These are phyloP conservation scores for Cocos nucifera DNA, from an alignment of 176 grass and related monocot genomes.

Conservation along the genomic window DNA sequence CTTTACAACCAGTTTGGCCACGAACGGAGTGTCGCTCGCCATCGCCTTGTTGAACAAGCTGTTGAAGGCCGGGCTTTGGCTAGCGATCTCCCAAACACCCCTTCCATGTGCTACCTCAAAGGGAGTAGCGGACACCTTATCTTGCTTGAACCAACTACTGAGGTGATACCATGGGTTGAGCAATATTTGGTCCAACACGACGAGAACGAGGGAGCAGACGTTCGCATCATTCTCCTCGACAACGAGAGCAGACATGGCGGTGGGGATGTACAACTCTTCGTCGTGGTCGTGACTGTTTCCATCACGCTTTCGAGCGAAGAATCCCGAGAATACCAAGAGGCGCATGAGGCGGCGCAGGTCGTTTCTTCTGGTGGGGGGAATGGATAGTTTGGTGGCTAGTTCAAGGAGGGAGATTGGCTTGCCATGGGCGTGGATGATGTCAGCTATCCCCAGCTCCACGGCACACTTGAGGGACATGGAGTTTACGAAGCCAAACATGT, in stretches of 20 bases:
- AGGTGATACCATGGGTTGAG: too few relatives aligned
- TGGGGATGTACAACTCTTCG: neutral
- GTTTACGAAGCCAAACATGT: neutral
- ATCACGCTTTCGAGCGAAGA: neutral
- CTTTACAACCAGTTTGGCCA: too few relatives aligned
- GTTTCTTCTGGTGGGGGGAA: neutral
- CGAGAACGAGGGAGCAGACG: neutral
- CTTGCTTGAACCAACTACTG: too few relatives aligned
- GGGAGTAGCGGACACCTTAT: too few relatives aligned
- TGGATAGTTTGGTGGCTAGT: neutral
- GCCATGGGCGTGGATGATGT: constrained; percentile 19
- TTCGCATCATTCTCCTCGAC: neutral
- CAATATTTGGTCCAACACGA: neutral
- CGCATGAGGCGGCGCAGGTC: constrained; percentile 24
- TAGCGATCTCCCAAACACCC: too few relatives aligned
- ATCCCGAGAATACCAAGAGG: constrained; percentile 2
- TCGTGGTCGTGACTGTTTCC: neutral
- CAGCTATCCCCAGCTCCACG: constrained; percentile 20
- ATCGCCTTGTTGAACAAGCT: too few relatives aligned
- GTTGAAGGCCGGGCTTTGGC: too few relatives aligned
- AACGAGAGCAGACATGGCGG: constrained; percentile 1
- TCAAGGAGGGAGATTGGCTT: constrained; percentile 1
- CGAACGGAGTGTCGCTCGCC: too few relatives aligned
- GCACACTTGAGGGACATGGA: constrained; percentile 24
- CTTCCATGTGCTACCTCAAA: too few relatives aligned